Conservation (phyloP, 495 filamentous ascomycete genomes). For the Penicillium simplicissimum region DNA sequence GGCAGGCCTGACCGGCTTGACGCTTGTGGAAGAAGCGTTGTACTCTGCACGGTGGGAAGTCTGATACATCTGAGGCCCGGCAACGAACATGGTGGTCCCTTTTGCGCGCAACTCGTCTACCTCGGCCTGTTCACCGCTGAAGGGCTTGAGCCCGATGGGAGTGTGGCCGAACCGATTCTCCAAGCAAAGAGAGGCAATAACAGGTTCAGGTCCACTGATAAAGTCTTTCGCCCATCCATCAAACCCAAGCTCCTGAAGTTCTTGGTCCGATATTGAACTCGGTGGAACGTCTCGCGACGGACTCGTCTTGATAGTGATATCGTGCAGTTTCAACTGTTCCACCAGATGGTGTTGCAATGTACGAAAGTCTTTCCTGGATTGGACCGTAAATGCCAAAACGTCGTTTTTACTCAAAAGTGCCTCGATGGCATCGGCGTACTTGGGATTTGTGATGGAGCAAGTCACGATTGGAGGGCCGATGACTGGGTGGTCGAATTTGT, state of each 20-base stretch:
- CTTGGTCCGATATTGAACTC: constrained; percentile 53
- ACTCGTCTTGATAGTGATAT: constrained; percentile 64
- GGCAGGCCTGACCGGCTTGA: constrained; percentile 55
- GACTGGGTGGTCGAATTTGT: constrained; percentile 74
- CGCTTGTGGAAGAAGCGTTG: constrained; percentile 62
- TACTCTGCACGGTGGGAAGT: constrained; percentile 72
- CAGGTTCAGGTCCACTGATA: constrained; percentile 77
- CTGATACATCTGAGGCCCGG: constrained; percentile 57
- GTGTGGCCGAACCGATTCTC: constrained; percentile 66
- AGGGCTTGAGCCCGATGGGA: constrained; percentile 60
- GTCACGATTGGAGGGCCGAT: constrained; percentile 82
- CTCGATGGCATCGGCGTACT: constrained; percentile 75
- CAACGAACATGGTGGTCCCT: constrained; percentile 56
- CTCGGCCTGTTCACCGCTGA: constrained; percentile 55
- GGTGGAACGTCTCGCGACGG: constrained; percentile 46
- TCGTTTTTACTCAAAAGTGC: constrained; percentile 61
- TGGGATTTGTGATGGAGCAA: constrained; percentile 77
- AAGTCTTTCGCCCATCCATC: constrained; percentile 78
- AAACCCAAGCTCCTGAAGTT: constrained; percentile 64
- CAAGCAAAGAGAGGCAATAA: constrained; percentile 82
- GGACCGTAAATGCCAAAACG: constrained; percentile 73
- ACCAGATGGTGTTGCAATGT: constrained; percentile 53
- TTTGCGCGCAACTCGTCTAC: constrained; percentile 56
- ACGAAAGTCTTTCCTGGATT: constrained; percentile 70
- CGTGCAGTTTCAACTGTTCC: constrained; percentile 56